Evolutionary conservation across 768 basidiomycete genomes (phyloP).

Genomic region (Lactifluus echinatus): DNA sequence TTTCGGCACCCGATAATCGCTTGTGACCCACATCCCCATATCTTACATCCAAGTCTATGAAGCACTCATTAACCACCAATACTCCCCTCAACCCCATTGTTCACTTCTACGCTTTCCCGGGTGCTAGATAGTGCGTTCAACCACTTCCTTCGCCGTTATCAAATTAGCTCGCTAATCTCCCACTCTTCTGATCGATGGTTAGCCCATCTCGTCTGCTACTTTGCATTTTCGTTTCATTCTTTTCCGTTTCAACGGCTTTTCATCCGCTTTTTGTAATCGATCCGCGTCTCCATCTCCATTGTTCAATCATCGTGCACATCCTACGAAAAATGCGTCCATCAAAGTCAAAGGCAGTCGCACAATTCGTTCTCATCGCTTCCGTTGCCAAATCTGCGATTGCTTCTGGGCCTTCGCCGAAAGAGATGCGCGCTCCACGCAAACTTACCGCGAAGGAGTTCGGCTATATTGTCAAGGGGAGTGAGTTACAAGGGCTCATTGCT

Average conservation of each 20-base stretch:
- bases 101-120: background rate
- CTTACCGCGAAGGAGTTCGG: background rate
- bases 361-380: background rate
- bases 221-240: too few species aligned
- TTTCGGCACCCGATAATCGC: too few species aligned
- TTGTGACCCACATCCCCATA: too few species aligned
- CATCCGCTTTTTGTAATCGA: too few species aligned
- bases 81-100: background rate
- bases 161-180: background rate
- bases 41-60: too few species aligned
- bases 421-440: background rate
- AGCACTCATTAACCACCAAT: background rate
- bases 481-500: too few species aligned
- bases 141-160: background rate
- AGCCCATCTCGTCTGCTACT: background rate
- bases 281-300: background rate
- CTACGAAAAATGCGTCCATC: background rate
- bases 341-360: background rate
- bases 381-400: background rate
- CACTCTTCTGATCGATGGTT: background rate
- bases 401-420: background rate
- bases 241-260: background rate
- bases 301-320: background rate
- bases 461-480: too few species aligned
- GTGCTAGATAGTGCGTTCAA: conserved; percentile 7